Conservation (phyloP, 2,329 filamentous ascomycete species). For the Amauroascus niger region DNA sequence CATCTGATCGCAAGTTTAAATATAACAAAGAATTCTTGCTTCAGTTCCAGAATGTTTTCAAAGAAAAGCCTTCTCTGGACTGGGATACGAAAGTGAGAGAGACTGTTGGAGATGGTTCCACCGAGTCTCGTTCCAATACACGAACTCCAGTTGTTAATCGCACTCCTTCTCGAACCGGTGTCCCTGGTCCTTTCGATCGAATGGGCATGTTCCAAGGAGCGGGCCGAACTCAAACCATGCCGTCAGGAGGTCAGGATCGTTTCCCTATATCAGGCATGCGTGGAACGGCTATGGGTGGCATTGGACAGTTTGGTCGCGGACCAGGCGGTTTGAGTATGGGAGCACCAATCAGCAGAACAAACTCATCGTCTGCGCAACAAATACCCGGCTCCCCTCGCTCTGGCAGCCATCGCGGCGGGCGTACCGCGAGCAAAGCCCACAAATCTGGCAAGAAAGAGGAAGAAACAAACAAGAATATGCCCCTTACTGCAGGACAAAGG, state of each 20-base stretch:
- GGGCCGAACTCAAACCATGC: slow-evolving; percentile 49
- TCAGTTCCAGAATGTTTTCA: slow-evolving; percentile 93
- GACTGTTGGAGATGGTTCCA: slow-evolving; percentile 62
- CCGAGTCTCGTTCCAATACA: slow-evolving; percentile 46
- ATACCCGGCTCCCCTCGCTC: slow-evolving; percentile 64
- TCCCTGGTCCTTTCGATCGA: slow-evolving; percentile 42
- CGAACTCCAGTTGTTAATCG: slow-evolving; percentile 17
- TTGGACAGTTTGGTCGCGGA: slow-evolving; percentile 50
- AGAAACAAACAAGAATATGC: slow-evolving; percentile 74
- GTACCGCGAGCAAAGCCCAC: slow-evolving; percentile 44
- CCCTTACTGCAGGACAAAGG: slow-evolving; percentile 72
- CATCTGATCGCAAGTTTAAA: slow-evolving; percentile 71
- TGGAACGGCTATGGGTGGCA: slow-evolving; percentile 35
- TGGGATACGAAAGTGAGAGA: slow-evolving; percentile 85
- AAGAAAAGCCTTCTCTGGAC: slow-evolving; percentile 88
- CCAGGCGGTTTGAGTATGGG: slow-evolving; percentile 56
- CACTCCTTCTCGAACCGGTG: slow-evolving; percentile 16
- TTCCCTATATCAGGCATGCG: slow-evolving; percentile 56
- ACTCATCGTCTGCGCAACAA: slow-evolving; percentile 45
- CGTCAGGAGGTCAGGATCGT: slow-evolving; percentile 58
- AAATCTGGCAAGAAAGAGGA: slow-evolving; percentile 48
- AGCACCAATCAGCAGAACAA: slow-evolving; percentile 55
- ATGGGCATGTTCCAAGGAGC: slow-evolving; percentile 60
- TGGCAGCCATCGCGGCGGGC: slow-evolving; percentile 51
- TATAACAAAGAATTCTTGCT: slow-evolving; percentile 93